phyloP scores from a whole-genome alignment of 75 land plant species.

The Pinus taeda region DNA sequence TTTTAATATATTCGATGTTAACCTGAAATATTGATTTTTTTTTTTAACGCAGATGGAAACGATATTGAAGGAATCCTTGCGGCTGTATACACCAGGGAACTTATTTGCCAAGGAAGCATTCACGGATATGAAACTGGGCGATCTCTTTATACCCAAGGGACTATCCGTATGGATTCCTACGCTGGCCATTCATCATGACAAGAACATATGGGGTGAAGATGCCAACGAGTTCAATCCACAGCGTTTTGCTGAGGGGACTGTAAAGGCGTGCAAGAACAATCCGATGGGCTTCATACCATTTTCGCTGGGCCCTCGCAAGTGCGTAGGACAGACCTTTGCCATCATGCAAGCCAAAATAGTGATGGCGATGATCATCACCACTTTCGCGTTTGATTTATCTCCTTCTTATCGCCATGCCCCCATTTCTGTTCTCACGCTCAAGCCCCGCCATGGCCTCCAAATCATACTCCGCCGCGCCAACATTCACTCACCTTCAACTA shows the following conservation, averaged over 20 bases:
- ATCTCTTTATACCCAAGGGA: slow-evolving; percentile 32
- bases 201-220: slow-evolving; percentile 42
- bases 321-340: slow-evolving; percentile 64
- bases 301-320: slow-evolving; percentile 47
- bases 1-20: too few relatives aligned
- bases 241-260: slow-evolving; percentile 43
- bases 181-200: slow-evolving; percentile 26
- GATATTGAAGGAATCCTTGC: slow-evolving; percentile 63
- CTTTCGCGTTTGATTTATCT: slow-evolving; percentile 42
- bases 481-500: too few relatives aligned
- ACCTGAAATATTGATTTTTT: too few relatives aligned
- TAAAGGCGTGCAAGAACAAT: slow-evolving; percentile 34
- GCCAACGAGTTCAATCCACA: slow-evolving; percentile 54
- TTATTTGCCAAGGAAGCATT: slow-evolving; percentile 37
- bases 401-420: slow-evolving; percentile 62
- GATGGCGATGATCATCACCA: slow-evolving; percentile 48
- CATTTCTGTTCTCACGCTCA: slow-evolving; percentile 27
- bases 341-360: slow-evolving; percentile 57
- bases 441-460: slow-evolving; percentile 53
- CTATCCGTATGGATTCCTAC: slow-evolving; percentile 14
- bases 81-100: slow-evolving; percentile 50
- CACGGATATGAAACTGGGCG: slow-evolving; percentile 43
- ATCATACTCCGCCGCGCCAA: slow-evolving; percentile 13
- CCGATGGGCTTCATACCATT: slow-evolving; percentile 63
- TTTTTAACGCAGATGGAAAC: slow-evolving; percentile 49